Base-by-base conservation (phyloP, 1,284 basidiomycete species). In the Cutaneotrichosporon curvatum region DNA sequence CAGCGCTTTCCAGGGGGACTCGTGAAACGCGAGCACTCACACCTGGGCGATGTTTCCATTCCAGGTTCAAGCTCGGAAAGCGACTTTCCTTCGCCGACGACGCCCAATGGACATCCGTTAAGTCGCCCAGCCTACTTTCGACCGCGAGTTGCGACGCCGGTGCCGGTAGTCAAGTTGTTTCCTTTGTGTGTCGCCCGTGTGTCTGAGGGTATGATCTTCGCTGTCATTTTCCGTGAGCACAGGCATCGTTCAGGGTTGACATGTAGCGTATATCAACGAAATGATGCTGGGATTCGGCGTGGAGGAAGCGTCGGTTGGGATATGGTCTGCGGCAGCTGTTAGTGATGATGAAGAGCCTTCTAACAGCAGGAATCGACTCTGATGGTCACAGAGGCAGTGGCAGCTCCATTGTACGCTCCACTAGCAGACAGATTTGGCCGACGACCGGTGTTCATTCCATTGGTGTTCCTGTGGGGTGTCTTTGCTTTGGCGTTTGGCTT, bases 241-340 rank as follows among this genome's bases (percentile, higher is more conserved):
- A n/a, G 5, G 4, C 10, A n/a, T 7, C n/a, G 25, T n/a, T 11
- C 18, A 19, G 8, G 16, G 18, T 40, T 48, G 30, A 44, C 34
- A 10, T 14, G n/a, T 25, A 50, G 49, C 65, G 2, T 68, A 68
- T 54, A 61, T 68, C 45, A 66, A 66, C 39, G 57, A 65, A 45
- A 65, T 66, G 63, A 55, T 68, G 18, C 45, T 50, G 14, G 57
- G 53, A 10, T 64, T 66, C 45, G 62, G 64, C 4, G 59, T 68
- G 2, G 49, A 54, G 10, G 63, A 68, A 47, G 53, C 60, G 28
- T 50, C 52, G 4, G 58, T 68, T 3, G 65, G 65, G 7, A 49
- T 65, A 16, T 68, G 60, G 56, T 60, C 60, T 6, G 62, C 60
- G 0, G 55, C 56, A 8, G 61, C 63, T 7, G 65, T 67, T 28